A percentile compares a stretch with the other conserved stretches of the same genome.
phyloP scores from a whole-genome alignment of 345 rosid genomes.

The Orychophragmus violaceus region DNA sequence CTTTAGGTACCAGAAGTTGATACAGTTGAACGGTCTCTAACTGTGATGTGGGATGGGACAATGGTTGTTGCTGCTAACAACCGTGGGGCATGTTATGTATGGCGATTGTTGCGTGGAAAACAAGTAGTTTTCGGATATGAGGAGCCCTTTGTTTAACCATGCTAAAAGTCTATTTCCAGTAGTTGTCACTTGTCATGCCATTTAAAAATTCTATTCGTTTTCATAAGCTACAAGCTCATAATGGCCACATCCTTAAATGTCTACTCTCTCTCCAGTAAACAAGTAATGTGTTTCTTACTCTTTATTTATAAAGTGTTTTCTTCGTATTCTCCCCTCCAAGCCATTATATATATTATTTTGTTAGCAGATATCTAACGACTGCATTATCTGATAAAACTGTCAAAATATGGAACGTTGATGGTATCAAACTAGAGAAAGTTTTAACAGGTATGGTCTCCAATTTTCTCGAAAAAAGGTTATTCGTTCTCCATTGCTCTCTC shows the following conservation, averaged over 20 bases:
- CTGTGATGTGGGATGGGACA: slow-evolving; percentile 98
- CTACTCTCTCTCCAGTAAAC: slow-evolving; percentile 83
- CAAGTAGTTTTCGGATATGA: slow-evolving; percentile 40
- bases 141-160: not conserved
- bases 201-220: not conserved
- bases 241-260: slow-evolving; percentile 83
- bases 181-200: not conserved
- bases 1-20: slow-evolving; percentile 56
- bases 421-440: slow-evolving; percentile 86
- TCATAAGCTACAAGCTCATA: slow-evolving; percentile 89
- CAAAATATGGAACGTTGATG: slow-evolving; percentile 96
- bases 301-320: not conserved
- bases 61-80: slow-evolving; percentile 94
- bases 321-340: not conserved
- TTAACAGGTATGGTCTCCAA: slow-evolving; percentile 42
- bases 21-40: slow-evolving; percentile 82
- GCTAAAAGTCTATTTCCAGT: not conserved
- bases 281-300: slow-evolving; percentile 39
- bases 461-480: not conserved
- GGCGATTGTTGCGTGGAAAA: slow-evolving; percentile 77
- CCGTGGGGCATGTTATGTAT: slow-evolving; percentile 87
- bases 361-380: slow-evolving; percentile 81
- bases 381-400: slow-evolving; percentile 92
- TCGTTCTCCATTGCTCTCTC: not conserved
- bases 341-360: not conserved